Evolutionary conservation across 495 filamentous ascomycete species (phyloP).

Genomic region (Friedmanniomyces simplex): DNA sequence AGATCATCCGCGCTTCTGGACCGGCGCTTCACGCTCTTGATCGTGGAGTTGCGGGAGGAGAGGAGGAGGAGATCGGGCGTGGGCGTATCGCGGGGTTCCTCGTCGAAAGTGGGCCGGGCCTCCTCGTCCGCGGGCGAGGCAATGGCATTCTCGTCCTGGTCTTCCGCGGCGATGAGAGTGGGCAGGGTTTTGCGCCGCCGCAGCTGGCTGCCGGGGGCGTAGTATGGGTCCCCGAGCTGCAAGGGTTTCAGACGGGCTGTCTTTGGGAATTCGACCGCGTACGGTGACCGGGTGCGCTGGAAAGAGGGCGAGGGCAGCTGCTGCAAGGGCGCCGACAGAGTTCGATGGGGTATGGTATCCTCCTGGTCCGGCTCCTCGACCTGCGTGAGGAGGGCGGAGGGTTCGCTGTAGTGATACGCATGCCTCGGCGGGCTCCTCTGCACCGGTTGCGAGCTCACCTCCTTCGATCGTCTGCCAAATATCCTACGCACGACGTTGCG

Average conservation of each 20-base stretch:
- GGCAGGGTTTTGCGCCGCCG: constrained; percentile 16
- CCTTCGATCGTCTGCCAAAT: constrained; percentile 19
- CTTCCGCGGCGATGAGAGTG: background rate
- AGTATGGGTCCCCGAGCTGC: constrained; percentile 15
- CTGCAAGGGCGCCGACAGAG: constrained; percentile 17
- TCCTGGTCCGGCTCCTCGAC: background rate
- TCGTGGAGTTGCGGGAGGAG: constrained; percentile 4
- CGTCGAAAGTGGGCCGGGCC: constrained; percentile 10
- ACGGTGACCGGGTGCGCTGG: constrained; percentile 17
- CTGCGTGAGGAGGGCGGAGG: background rate
- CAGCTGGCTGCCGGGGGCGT: constrained; percentile 18
- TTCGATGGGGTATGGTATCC: constrained; percentile 6
- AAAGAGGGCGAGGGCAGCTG: constrained; percentile 5
- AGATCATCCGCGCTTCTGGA: constrained; percentile 22
- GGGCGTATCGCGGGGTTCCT: constrained; percentile 5
- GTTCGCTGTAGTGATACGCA: constrained; percentile 14
- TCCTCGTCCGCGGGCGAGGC: background rate
- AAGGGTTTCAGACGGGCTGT: constrained; percentile 19
- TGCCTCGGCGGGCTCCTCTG: constrained; percentile 15
- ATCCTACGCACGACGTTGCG: constrained; percentile 21
- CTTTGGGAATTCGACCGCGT: constrained; percentile 23
- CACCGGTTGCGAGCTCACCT: background rate
- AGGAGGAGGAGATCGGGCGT: constrained; percentile 3
- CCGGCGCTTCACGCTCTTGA: constrained; percentile 9
- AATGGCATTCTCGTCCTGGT: background rate